A percentile compares a stretch with the other conserved stretches of the same genome.
Evolutionary conservation across 305 asterid genomes (phyloP).

Genomic region (Stenogyne calaminthoides): DNA sequence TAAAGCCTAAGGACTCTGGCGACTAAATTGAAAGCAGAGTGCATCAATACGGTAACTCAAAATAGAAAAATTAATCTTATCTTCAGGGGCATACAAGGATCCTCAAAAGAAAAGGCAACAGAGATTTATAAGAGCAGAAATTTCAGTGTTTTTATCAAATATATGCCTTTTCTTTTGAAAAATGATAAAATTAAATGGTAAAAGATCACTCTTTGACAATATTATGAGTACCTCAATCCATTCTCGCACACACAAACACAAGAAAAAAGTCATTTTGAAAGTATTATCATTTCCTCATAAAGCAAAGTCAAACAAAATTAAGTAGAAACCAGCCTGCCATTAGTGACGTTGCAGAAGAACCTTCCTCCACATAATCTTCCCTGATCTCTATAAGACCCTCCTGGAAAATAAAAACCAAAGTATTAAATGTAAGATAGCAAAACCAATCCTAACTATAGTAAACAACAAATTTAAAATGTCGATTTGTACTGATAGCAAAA

Average conservation of each 20-base stretch:
- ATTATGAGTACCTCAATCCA: neutral
- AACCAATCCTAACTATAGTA: neutral
- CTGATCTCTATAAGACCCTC: conserved; percentile 87
- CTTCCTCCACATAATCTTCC: conserved; percentile 77
- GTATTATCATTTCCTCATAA: conserved; percentile 7
- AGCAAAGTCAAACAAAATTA: conserved; percentile 9
- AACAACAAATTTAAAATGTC: neutral
- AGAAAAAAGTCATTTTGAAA: neutral
- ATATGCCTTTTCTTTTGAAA: neutral
- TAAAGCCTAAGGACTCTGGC: neutral
- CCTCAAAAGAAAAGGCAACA: too few species aligned
- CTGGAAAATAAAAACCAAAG: conserved; percentile 44
- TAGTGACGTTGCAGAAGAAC: conserved; percentile 34
- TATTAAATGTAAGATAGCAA: conserved; percentile 7
- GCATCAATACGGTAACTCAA: neutral
- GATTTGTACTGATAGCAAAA: neutral
- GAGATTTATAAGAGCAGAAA: too few species aligned
- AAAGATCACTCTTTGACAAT: neutral
- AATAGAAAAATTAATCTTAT: neutral
- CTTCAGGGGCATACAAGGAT: neutral
- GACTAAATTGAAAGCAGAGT: neutral
- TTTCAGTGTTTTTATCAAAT: too few species aligned
- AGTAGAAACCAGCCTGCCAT: conserved; percentile 50
- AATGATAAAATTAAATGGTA: neutral
- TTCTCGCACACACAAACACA: neutral